Percentiles rank a stretch among this genome's conserved stretches.
phyloP scores from a whole-genome alignment of 1,284 basidiomycete species.

The Ganoderma leucocontextum region DNA sequence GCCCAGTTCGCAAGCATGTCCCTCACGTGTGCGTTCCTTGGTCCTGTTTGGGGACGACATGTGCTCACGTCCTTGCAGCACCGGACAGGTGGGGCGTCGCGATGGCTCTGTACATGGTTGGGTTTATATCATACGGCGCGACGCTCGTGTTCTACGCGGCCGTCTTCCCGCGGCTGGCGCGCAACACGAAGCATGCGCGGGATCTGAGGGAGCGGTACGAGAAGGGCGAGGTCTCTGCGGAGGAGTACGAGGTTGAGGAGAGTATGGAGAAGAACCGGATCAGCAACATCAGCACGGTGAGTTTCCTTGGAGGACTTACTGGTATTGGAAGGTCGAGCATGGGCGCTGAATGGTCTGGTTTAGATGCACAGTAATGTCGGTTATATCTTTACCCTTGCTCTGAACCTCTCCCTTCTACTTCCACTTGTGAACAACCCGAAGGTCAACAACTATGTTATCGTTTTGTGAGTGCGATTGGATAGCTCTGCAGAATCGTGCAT shows the following conservation, averaged over 20 bases:
- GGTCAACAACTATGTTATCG: constrained; percentile 77
- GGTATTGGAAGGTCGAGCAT: background rate
- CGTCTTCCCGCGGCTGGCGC: constrained; percentile 82
- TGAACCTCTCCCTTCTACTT: constrained; percentile 80
- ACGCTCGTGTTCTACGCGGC: constrained; percentile 87
- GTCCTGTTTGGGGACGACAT: constrained; percentile 6
- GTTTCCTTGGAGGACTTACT: constrained; percentile 32
- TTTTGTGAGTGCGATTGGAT: constrained; percentile 54
- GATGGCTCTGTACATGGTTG: constrained; percentile 84
- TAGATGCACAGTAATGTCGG: constrained; percentile 82
- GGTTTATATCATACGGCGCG: constrained; percentile 80
- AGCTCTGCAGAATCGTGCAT: no score
- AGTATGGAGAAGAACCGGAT: constrained; percentile 86
- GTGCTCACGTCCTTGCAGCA: constrained; percentile 43
- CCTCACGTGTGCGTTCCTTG: constrained; percentile 59
- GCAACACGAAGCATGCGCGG: constrained; percentile 78
- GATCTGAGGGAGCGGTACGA: constrained; percentile 65
- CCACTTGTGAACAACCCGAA: constrained; percentile 70
- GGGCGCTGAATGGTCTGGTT: background rate
- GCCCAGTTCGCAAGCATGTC: constrained; percentile 82
- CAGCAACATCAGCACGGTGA: constrained; percentile 84
- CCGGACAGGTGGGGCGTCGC: constrained; percentile 78
- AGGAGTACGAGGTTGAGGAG: constrained; percentile 79
- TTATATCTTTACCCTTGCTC: constrained; percentile 69
- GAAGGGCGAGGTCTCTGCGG: constrained; percentile 61